Conservation (phyloP, 2,329 filamentous ascomycete genomes). For the Colletotrichum orchidophilum region DNA sequence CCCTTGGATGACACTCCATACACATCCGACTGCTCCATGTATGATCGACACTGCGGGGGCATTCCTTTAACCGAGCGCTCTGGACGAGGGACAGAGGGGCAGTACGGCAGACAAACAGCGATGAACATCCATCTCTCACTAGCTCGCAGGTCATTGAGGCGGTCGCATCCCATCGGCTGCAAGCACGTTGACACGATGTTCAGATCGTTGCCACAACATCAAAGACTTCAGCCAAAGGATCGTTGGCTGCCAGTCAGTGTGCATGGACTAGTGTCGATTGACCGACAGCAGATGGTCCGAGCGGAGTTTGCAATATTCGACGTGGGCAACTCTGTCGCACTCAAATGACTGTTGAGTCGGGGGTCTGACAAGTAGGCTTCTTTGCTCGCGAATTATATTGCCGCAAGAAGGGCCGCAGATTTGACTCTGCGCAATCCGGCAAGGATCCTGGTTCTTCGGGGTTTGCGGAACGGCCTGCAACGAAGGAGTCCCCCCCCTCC, state of each 20-base stretch:
- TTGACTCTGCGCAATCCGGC: not conserved
- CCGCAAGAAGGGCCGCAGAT: not conserved
- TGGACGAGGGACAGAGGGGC: no score
- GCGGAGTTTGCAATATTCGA: not conserved
- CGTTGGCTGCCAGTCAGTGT: not conserved
- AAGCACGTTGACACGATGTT: not conserved
- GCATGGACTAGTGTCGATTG: not conserved
- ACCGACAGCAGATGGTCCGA: not conserved
- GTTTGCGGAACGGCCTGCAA: constrained; percentile 22
- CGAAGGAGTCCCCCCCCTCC: not conserved
- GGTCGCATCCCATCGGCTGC: not conserved
- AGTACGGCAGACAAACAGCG: not conserved
- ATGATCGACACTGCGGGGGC: constrained; percentile 24
- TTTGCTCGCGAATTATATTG: not conserved
- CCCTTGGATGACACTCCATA: constrained; percentile 1
- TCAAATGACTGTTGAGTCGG: not conserved
- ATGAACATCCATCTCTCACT: not conserved
- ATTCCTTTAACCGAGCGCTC: not conserved
- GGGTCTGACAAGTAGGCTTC: not conserved
- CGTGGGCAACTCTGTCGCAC: not conserved
- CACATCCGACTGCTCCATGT: constrained; percentile 25
- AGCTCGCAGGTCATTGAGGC: not conserved
- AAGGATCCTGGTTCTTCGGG: constrained; percentile 7
- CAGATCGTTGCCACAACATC: not conserved
- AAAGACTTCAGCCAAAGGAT: not conserved